Conservation (phyloP, 2,329 filamentous ascomycete genomes). For the Fusarium keratoplasticum region DNA sequence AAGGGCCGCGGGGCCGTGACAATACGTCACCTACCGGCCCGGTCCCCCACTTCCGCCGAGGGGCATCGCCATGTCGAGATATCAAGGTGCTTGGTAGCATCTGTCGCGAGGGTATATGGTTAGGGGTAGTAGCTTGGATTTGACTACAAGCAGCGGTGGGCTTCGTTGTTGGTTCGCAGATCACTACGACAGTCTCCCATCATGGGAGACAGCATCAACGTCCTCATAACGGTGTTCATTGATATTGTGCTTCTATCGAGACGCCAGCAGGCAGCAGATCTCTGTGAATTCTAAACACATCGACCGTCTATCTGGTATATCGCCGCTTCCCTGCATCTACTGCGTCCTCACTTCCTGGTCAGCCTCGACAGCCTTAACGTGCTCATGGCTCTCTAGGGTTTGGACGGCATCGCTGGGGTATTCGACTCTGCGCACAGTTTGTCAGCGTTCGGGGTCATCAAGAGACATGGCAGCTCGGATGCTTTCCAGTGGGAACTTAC, state of each 20-base stretch:
- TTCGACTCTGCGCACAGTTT: slow-evolving; percentile 68
- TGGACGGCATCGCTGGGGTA: slow-evolving; percentile 75
- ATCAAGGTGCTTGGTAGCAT: not conserved
- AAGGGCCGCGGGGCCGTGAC: slow-evolving; percentile 13
- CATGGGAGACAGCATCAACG: not conserved
- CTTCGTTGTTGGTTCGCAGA: not conserved
- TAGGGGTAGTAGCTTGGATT: not conserved
- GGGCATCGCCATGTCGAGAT: not conserved
- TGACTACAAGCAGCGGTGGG: too few relatives aligned
- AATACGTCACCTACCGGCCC: slow-evolving; percentile 33
- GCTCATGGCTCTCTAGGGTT: slow-evolving; percentile 74
- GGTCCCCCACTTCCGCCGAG: slow-evolving; percentile 16
- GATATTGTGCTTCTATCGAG: slow-evolving; percentile 17
- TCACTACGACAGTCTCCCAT: not conserved
- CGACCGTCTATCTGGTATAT: slow-evolving; percentile 4
- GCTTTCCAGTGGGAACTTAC: slow-evolving; percentile 64
- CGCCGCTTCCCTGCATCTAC: slow-evolving; percentile 55
- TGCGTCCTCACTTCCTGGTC: slow-evolving; percentile 79
- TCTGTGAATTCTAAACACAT: slow-evolving; percentile 23
- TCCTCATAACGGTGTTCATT: not conserved
- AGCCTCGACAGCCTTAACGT: slow-evolving; percentile 79
- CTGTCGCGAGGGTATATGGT: not conserved
- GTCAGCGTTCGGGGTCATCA: not conserved
- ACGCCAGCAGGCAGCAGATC: slow-evolving; percentile 16
- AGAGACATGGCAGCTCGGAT: not conserved